A percentile compares a stretch with the other conserved stretches of the same genome.
These are phyloP conservation scores for Pythium monospermum DNA, from an alignment of 352 stramenopile species.

Conservation along the genomic window DNA sequence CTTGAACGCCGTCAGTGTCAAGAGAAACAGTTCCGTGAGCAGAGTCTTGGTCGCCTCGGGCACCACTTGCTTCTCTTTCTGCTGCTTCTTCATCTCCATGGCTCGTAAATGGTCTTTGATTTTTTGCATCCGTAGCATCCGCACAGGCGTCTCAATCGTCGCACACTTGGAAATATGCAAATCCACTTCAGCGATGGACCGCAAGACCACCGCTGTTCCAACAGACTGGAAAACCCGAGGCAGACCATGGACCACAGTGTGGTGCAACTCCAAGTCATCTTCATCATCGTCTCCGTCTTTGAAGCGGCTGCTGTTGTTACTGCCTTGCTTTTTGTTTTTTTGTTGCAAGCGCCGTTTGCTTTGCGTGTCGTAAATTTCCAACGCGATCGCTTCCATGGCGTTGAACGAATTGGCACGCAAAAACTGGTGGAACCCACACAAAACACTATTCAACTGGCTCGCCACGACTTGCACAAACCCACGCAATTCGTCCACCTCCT, in stretches of 20 bases:
- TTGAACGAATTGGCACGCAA: constrained; percentile 81
- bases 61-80: background rate
- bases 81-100: background rate
- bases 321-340: background rate
- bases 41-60: constrained; percentile 1
- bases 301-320: no score
- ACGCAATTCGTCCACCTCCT: constrained; percentile 31
- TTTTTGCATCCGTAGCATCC: constrained; percentile 23
- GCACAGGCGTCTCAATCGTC: constrained; percentile 26
- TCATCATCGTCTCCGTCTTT: constrained; percentile 7
- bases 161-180: constrained; percentile 23
- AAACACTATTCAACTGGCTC: constrained; percentile 56
- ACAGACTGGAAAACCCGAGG: constrained; percentile 27
- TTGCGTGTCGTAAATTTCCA: constrained; percentile 71
- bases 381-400: constrained; percentile 58
- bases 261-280: constrained; percentile 16
- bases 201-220: constrained; percentile 16
- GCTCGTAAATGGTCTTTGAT: constrained; percentile 25
- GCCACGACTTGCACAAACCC: constrained; percentile 48
- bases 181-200: constrained; percentile 22
- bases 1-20: constrained; percentile 17
- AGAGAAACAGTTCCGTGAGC: constrained; percentile 21
- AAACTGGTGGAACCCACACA: constrained; percentile 75
- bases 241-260: constrained; percentile 18
- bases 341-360: constrained; percentile 40